Base-by-base conservation (phyloP, 2,329 filamentous ascomycete genomes). In the Colletotrichum karsti region DNA sequence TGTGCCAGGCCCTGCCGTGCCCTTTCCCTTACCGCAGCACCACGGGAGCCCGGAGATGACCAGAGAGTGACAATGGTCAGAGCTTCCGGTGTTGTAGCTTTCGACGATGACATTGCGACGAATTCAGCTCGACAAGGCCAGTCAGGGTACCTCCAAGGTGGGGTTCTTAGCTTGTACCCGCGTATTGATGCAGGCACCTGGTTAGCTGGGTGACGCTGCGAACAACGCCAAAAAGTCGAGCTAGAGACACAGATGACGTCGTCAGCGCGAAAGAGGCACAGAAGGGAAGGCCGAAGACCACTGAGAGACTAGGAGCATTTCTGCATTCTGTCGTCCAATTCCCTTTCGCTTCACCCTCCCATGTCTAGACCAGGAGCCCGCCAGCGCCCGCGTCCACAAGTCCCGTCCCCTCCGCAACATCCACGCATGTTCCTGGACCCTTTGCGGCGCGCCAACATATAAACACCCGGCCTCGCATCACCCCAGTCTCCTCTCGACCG, bases 211-310 rank as follows among this genome's bases (percentile, higher is more conserved):
- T 68, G 60, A 68, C 61, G 65, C 54, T 58, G 61, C 65, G 61
- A 59, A 65, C 61, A 54, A 67, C 64, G 44, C 67, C 58, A 53
- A 61, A 60, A 67, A 56, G 51, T 46, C 42, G 59, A 69, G 60
- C 69, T 71, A 71, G 44, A 48, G 39, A 22, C 46, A 63, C 58
- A 18, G 60, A 71, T 71, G 69, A 71, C 69, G 69, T 71, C 67
- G 69, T 58, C 67, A 67, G 44, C 37, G 37, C 56, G 69, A 61
- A 69, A 56, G 66, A 70, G 66, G 66, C 69, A 69, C 67, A 48
- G 24, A 33, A 41, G 62, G 53, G 60, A 26, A n/a, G 56, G 7
- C 37, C 37, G 44, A 18, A 33, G 28, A 20, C 39, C 37, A 46
- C 57, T 63, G 33, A 28, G 33, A 35, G 30, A n/a, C n/a, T n/a